Percentiles rank a stretch among this genome's conserved stretches.
These are phyloP conservation scores for Malus asiatica DNA, from an alignment of 306 rosid genomes.

Conservation along the genomic window DNA sequence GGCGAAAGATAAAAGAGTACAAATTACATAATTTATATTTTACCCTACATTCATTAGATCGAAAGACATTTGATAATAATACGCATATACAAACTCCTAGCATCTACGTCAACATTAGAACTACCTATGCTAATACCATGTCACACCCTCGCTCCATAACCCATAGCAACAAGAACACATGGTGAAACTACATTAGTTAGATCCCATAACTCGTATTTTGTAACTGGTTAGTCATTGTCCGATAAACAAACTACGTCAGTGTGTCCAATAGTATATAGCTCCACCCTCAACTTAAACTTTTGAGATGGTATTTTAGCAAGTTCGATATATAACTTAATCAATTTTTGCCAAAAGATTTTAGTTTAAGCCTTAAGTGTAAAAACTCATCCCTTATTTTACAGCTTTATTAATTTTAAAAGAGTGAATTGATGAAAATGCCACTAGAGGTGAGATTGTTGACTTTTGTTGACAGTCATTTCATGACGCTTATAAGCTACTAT, in stretches of 20 bases:
- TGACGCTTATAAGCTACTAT: too few relatives aligned
- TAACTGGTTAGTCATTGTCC: constrained; percentile 54
- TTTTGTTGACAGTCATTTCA: too few relatives aligned
- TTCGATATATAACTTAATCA: too few relatives aligned
- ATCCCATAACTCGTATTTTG: background rate
- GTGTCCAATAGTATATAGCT: constrained; percentile 8
- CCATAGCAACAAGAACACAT: background rate
- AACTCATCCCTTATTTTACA: too few relatives aligned
- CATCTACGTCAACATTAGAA: background rate
- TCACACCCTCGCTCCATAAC: background rate
- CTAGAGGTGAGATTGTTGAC: too few relatives aligned
- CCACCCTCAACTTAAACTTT: too few relatives aligned
- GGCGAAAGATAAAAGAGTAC: background rate
- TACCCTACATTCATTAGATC: background rate
- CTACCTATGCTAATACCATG: background rate
- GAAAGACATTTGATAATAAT: background rate
- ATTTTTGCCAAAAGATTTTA: too few relatives aligned
- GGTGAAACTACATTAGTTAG: background rate
- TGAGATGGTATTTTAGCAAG: too few relatives aligned
- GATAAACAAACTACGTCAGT: constrained; percentile 62
- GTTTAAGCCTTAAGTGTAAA: too few relatives aligned
- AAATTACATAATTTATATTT: background rate
- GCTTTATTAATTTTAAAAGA: too few relatives aligned
- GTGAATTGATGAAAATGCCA: too few relatives aligned
- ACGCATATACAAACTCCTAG: background rate